Evolutionary conservation across 768 basidiomycete genomes (phyloP).

Genomic region (Kondoa malvinella): DNA sequence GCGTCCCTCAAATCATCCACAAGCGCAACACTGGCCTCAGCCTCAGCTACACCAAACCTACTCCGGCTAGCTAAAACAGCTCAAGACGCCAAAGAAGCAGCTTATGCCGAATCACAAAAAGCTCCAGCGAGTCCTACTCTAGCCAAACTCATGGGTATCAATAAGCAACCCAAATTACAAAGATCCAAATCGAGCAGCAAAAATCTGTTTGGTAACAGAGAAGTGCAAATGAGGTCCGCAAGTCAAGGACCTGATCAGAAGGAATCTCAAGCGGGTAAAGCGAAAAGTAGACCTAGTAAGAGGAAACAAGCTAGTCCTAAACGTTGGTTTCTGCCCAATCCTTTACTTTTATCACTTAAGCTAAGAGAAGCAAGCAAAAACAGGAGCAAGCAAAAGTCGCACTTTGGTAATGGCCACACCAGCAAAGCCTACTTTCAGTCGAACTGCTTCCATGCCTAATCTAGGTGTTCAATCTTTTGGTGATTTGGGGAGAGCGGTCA

Average conservation of each 20-base stretch:
- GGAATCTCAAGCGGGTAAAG: not conserved
- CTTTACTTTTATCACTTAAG: not conserved
- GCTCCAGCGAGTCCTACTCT: conserved; percentile 3
- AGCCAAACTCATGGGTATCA: conserved; percentile 2
- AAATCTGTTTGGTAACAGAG: not conserved
- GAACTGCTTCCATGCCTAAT: not conserved
- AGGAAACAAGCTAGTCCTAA: conserved; percentile 8
- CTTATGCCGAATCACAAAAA: not conserved
- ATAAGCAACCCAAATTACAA: conserved; percentile 1
- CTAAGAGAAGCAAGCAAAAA: not conserved
- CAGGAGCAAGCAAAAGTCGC: not conserved
- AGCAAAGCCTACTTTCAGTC: conserved; percentile 1
- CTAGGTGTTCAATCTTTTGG: not conserved
- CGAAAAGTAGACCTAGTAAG: not conserved
- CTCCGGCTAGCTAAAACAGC: not conserved
- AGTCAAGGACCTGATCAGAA: not conserved
- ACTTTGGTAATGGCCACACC: conserved; percentile 7
- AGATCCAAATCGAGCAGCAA: not conserved
- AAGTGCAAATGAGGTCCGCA: not conserved
- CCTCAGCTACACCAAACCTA: conserved; percentile 4
- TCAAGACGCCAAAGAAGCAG: conserved; percentile 2
- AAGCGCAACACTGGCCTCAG: not conserved
- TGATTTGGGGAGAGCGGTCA: not conserved
- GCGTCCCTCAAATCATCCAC: too few species aligned
- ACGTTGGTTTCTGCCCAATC: not conserved